Evolutionary conservation across 2,329 filamentous ascomycete genomes (phyloP).

Genomic region (Ophiocordyceps australis): DNA sequence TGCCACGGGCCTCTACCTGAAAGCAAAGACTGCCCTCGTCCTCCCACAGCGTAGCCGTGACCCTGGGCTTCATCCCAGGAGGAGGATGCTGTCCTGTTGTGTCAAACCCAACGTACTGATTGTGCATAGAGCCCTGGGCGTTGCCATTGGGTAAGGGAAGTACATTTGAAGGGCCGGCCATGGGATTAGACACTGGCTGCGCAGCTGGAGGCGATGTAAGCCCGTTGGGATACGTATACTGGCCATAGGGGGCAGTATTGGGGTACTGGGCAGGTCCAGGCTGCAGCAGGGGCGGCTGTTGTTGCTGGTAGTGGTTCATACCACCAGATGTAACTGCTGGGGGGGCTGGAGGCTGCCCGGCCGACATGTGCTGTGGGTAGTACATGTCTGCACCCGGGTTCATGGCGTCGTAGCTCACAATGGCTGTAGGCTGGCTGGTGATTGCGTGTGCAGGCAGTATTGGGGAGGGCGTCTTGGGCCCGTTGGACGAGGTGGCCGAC

Average conservation of each 20-base stretch:
- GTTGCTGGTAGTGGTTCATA: constrained; percentile 62
- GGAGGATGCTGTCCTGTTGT: constrained; percentile 85
- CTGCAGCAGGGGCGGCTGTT: constrained; percentile 59
- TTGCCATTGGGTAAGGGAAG: constrained; percentile 49
- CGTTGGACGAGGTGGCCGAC: constrained; percentile 36
- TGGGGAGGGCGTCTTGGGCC: constrained; percentile 63
- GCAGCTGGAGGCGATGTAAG: constrained; percentile 63
- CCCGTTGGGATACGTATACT: constrained; percentile 61
- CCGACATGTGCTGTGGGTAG: constrained; percentile 64
- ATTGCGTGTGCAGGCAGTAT: constrained; percentile 34
- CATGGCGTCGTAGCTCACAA: constrained; percentile 38
- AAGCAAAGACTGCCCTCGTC: constrained; percentile 96
- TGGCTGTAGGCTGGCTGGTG: constrained; percentile 11
- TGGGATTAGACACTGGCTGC: constrained; percentile 49
- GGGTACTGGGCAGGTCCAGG: constrained; percentile 54
- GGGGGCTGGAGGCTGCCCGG: constrained; percentile 54
- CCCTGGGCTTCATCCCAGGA: constrained; percentile 86
- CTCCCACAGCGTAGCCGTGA: constrained; percentile 95
- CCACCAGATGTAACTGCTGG: constrained; percentile 59
- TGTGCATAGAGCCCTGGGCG: constrained; percentile 28
- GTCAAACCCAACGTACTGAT: constrained; percentile 48
- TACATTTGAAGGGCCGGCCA: constrained; percentile 43
- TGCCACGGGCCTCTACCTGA: constrained; percentile 88
- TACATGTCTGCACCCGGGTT: constrained; percentile 80
- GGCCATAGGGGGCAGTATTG: constrained; percentile 37